Base-by-base conservation (phyloP, 345 rosid species). In the Populus euphratica region DNA sequence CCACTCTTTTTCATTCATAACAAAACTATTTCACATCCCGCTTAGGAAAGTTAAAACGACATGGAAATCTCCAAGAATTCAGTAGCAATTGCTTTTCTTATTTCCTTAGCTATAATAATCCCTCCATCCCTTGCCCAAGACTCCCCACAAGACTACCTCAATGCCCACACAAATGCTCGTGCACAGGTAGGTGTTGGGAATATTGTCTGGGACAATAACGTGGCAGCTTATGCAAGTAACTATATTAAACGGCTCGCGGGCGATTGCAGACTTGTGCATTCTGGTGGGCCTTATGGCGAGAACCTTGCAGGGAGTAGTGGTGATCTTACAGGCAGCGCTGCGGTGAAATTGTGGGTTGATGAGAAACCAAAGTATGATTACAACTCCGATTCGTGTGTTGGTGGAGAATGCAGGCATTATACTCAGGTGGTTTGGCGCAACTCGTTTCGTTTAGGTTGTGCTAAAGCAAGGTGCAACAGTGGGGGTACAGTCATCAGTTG, bases 221-320 rank as follows among this genome's bases (percentile, higher is more conserved):
- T 79, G 18, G 74, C 69, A 1, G 47, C 73, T 18, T 69, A 27
- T 21, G 74, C 82, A 1, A 62, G 29, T n/a, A 27, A 59, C 29
- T 74, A 69, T 35, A 69, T 59, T 6, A 50, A 21, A n/a, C 50
- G 33, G 23, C 61, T 16, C 1, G 18, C 5, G 0, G 78, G 21
- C 5, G 63, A n/a, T 29, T 86, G 91, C 82, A 67, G 35, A 2
- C 70, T 83, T 47, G 86, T 83, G 50, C 87, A 86, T 73, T 84
- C 86, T 8, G 33, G 63, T 7, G 83, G 83, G 20, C 83, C 86
- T 2, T 86, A 80, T 20, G 88, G 86, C 13, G 87, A 86, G 79
- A 84, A 81, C 77, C 41, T 86, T n/a, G 84, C 86, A 7, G 63
- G 77, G 76, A 70, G 85, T 21, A 76, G 80, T 29, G 85, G 17